A percentile compares a stretch with the other conserved stretches of the same genome.
Evolutionary conservation across 257 asterid species (phyloP).

Genomic region (Solanum tacnaense): DNA sequence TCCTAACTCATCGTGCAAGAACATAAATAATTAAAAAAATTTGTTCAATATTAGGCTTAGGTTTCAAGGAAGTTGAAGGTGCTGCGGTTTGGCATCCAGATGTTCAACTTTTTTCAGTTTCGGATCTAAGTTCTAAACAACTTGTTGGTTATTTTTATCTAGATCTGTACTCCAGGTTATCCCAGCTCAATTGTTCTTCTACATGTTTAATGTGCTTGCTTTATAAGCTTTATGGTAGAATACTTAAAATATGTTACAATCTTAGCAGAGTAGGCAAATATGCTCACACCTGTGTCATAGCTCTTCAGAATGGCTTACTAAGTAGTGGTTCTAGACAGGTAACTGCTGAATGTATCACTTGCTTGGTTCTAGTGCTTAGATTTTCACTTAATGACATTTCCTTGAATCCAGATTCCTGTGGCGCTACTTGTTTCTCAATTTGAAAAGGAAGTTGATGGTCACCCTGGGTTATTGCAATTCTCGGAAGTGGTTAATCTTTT

Average conservation of each 20-base stretch:
- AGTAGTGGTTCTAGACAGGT: constrained; percentile 56
- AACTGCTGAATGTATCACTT: constrained; percentile 4
- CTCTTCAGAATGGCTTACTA: constrained; percentile 77
- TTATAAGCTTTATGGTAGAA: constrained; percentile 2
- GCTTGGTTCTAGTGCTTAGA: background rate
- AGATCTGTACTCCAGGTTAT: constrained; percentile 76
- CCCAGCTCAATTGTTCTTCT: background rate
- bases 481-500: constrained; percentile 78
- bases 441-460: constrained; percentile 64
- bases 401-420: constrained; percentile 62
- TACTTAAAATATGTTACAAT: constrained; percentile 12
- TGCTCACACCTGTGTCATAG: constrained; percentile 78
- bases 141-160: constrained; percentile 78
- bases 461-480: constrained; percentile 67
- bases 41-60: constrained; percentile 43
- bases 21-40: background rate
- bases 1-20: background rate
- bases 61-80: constrained; percentile 62
- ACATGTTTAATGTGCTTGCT: background rate
- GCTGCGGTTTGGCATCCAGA: constrained; percentile 82
- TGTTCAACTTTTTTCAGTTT: constrained; percentile 73
- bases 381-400: background rate
- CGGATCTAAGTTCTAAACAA: constrained; percentile 71
- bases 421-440: constrained; percentile 71
- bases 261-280: constrained; percentile 76